Evolutionary conservation across 2,329 filamentous ascomycete genomes (phyloP), one percentile per base, ranked within the genome.

Genomic region (Sordariomycetes sp.): DNA sequence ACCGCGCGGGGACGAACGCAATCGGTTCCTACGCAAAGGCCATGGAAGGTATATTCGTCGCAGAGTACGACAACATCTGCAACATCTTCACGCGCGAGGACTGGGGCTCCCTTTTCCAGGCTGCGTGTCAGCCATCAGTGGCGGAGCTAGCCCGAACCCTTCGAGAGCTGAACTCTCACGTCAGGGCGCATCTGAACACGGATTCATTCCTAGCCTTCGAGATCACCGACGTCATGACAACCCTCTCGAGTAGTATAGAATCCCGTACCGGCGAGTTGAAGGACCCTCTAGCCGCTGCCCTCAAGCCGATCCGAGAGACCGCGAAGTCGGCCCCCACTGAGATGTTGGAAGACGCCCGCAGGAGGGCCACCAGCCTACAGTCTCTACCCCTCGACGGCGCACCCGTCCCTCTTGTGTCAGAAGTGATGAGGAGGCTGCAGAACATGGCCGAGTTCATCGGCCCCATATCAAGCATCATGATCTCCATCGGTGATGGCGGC

Each of bases 151-250:
- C 87, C 6, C 85, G 89, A 63, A 96, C 94, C 0, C 71, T 97
- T 57, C 83, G 88, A 32, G 92, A 97, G 65, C 77, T 99, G 35
- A 96, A 97, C 68, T 79, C 82, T 54, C 91, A 96, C 65, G 90
- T 97, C 70, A 90, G 91, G 67, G 75, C 80, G 48, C 91, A 96
- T 66, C 74, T 96, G 45, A 81, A 84, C 62, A 96, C 90, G 0
- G 94, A 99, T 69, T 97, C 92, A 70, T 97, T 89, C 68, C 79
- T 99, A 54, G 90, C 90, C 8, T 99, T 95, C 68, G 94, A 99
- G 67, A 89, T 97, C 35, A 89, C 95, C 35, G 92, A 96, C 65
- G 89, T 96, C 60, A 83, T 97, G 53, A 88, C 89, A 0, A 80
- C 80, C 13, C 77, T 96, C 53, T 90, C 90, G 2, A 85, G 85